Evolutionary conservation across 768 basidiomycete species (phyloP).

Genomic region (Collybia sp.): DNA sequence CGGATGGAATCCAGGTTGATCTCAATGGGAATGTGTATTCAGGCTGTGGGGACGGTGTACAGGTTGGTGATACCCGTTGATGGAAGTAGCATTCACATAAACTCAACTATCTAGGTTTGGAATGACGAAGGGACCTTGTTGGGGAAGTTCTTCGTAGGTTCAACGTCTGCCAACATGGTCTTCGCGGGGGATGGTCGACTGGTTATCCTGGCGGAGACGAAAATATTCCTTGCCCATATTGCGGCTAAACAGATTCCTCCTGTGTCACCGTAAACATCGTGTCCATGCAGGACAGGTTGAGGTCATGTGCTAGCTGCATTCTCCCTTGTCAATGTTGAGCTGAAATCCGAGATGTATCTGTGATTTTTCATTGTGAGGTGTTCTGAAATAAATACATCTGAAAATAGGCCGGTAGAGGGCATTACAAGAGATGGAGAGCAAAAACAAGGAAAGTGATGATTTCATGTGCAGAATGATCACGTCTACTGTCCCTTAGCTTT

Average conservation of each 20-base stretch:
- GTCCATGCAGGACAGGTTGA: too few relatives aligned
- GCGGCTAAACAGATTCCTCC: constrained; percentile 26
- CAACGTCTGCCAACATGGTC: constrained; percentile 38
- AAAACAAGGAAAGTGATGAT: constrained; percentile 6
- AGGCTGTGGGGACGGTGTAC: constrained; percentile 65
- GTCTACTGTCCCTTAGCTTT: constrained; percentile 42
- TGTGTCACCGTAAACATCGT: not conserved
- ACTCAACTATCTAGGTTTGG: constrained; percentile 45
- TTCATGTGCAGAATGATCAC: not conserved
- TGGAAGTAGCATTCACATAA: too few relatives aligned
- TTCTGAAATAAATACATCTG: too few relatives aligned
- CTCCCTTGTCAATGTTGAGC: too few relatives aligned
- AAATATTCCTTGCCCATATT: constrained; percentile 41
- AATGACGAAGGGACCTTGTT: constrained; percentile 48
- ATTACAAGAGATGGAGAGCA: constrained; percentile 4
- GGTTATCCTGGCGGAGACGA: constrained; percentile 42
- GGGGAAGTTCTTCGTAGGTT: constrained; percentile 59
- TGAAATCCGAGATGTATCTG: too few relatives aligned
- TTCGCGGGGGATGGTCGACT: constrained; percentile 38
- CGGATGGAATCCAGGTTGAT: constrained; percentile 68
- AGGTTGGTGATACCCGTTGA: constrained; percentile 28
- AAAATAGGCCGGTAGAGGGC: constrained; percentile 4
- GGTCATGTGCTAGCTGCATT: too few relatives aligned
- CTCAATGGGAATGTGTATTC: constrained; percentile 60
- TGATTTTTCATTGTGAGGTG: too few relatives aligned